Evolutionary conservation across 805 yeast genomes (phyloP), one percentile per base, ranked within the genome.

Genomic region (Metschnikowia corniflorae): DNA sequence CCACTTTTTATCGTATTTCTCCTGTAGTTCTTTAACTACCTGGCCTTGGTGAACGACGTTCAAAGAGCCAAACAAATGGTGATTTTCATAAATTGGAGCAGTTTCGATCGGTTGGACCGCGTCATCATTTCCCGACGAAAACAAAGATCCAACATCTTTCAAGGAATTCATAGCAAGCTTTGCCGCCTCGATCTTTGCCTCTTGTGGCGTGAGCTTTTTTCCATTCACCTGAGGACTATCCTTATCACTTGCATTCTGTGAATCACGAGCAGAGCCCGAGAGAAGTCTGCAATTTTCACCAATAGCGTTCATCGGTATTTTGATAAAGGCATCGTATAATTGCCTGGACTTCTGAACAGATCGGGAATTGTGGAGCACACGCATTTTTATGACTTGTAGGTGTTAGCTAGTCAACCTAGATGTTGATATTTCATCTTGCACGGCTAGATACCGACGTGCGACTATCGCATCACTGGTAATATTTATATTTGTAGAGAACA

Each of bases 1-100:
- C 94, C 94, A 84, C 36, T 72, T 67, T 35, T 67, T 67, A 44
- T 73, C 77, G 51, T 60, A 63, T 39, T 68, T 75, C 52, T 46
- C 71, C 56, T 55, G 79, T 57, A 68, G 57, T 40, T 78, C 81
- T 26, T 70, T 68, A 19, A 73, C 60, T 14, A 71, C 72, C 46
- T 77, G 82, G 32, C 80, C 78, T 49, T 80, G 79, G 44, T 74
- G 81, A 23, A 75, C 61, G 15, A 75, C 55, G 51, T 55, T 67
- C 49, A 57, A 57, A 16, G 51, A 38, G 5, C 46, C 61, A 45
- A 57, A 64, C 21, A 59, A 47, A 8, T 40, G 35, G 2, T 75
- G 76, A 31, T 68, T 51, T 8, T 62, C 55, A 40, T 52, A 63
- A 4, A 75, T 60, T 1, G 74, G 72, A 12, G 44, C 51, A 0